Percentiles rank a stretch among this genome's conserved stretches.
phyloP scores from a whole-genome alignment of 179 eudicot genomes.

The Beta macrorhiza region DNA sequence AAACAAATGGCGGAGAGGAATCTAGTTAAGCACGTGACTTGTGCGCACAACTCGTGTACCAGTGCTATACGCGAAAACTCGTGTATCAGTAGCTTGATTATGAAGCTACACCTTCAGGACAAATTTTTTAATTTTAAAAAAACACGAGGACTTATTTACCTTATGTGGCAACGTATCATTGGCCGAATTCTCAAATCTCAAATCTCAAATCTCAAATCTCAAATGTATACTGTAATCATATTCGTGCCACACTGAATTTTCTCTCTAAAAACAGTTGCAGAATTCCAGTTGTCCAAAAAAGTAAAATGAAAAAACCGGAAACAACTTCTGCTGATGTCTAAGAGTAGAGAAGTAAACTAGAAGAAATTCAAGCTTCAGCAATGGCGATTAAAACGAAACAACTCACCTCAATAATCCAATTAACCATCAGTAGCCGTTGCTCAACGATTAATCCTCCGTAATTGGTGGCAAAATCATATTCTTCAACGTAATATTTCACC shows the following conservation, averaged over 20 bases:
- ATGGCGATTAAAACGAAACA: not conserved
- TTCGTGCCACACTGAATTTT: too few relatives aligned
- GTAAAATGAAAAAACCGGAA: not conserved
- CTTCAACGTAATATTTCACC: constrained; percentile 62
- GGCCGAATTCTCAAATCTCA: not conserved
- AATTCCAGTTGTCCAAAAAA: not conserved
- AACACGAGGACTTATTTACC: not conserved
- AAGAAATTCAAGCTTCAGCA: constrained; percentile 15
- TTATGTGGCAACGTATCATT: constrained; percentile 1
- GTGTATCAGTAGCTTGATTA: not conserved
- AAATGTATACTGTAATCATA: not conserved
- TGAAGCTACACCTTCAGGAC: too few relatives aligned
- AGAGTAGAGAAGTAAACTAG: not conserved
- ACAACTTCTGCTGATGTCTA: constrained; percentile 2
- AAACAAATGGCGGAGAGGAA: not conserved
- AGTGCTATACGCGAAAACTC: not conserved
- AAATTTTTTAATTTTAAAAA: too few relatives aligned
- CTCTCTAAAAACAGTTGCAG: constrained; percentile 3
- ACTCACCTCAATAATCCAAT: constrained; percentile 90
- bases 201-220: too few relatives aligned
- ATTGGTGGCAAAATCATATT: constrained; percentile 55
- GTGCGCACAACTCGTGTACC: not conserved
- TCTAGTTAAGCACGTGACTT: not conserved
- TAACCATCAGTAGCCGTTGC: constrained; percentile 83
- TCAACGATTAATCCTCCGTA: constrained; percentile 64